Conservation (phyloP, 1,139 yeast species). For the Candida mesenterica region DNA sequence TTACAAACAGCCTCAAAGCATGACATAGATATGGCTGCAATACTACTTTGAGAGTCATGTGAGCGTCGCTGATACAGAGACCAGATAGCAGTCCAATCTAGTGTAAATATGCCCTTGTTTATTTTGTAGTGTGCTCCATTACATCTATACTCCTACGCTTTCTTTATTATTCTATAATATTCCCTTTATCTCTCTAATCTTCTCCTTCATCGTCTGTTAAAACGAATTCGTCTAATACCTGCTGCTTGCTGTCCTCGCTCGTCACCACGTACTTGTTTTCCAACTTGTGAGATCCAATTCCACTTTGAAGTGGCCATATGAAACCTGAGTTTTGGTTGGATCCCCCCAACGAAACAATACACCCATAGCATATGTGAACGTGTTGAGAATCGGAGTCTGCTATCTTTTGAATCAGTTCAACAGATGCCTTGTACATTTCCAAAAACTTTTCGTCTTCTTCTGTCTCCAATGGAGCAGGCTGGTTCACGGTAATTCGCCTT, state of each 20-base stretch:
- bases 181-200: slow-evolving; percentile 1
- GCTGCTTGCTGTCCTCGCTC: slow-evolving; percentile 5
- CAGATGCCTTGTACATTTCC: slow-evolving; percentile 21
- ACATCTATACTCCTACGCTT: too few relatives aligned
- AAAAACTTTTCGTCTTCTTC: slow-evolving; percentile 47
- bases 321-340: slow-evolving; percentile 33
- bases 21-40: too few relatives aligned
- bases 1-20: too few relatives aligned
- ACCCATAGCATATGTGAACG: slow-evolving; percentile 68
- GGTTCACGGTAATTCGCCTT: slow-evolving; percentile 65
- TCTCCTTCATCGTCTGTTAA: slow-evolving; percentile 40
- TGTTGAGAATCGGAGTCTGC: slow-evolving; percentile 10
- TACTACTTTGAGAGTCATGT: too few relatives aligned
- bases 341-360: slow-evolving; percentile 60
- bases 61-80: too few relatives aligned
- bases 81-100: too few relatives aligned
- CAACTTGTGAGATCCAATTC: slow-evolving; percentile 23
- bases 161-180: too few relatives aligned
- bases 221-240: slow-evolving; percentile 48
- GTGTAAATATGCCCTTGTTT: too few relatives aligned
- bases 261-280: slow-evolving; percentile 9
- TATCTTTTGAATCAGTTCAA: not conserved
- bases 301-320: slow-evolving; percentile 51
- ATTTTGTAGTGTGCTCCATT: too few relatives aligned
- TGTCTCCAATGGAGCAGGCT: slow-evolving; percentile 49